Evolutionary conservation across 2,329 filamentous ascomycete species (phyloP), one percentile per base, ranked within the genome.

Genomic region (Bimuria novae-zelandiae): DNA sequence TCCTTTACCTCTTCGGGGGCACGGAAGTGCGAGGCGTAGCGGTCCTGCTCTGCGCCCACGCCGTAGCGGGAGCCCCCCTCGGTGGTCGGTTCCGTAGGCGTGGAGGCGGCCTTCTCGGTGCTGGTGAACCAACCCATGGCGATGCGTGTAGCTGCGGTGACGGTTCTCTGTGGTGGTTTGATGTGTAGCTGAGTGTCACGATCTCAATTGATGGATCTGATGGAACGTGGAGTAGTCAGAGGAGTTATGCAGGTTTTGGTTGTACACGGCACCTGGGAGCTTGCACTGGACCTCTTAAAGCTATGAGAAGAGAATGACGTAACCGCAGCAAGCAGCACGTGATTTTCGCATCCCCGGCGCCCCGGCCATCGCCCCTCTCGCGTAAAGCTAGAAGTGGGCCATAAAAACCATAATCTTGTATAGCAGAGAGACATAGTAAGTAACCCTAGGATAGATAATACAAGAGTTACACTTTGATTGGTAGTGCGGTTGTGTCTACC

Each of bases 31-130:
- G 52, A 51, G 22, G 45, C 52, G 49, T 67, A 65, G 39, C 64
- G 62, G 47, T 71, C 69, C 51, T 71, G 68, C 55, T 72, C 69
- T 11, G 69, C 66, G 14, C 61, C 69, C 7, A 68, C 69, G 50
- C 66, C 67, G 22, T 56, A 54, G 29, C 62, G 59, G 39, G 58
- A 60, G 43, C 61, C 62, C 10, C 23, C 17, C 14, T 47, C 30
- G 29, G 36, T 46, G 1, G 37, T 39, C 3, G 39, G 39, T 17
- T 30, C 16, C 6, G 39, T 44, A 16, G 53, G 36, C 3, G 49
- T 33, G 25, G 49, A 30, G 23, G 51, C 52, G 12, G 44, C 44
- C 8, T 52, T 51, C 16, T 41, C 51, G 43, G 46, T 40, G 52
- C 45, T 61, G 49, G 49, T 45, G 49, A 61, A 59, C 32, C 36